Base-by-base conservation (phyloP, 768 basidiomycete species). In the Calocybe indica region DNA sequence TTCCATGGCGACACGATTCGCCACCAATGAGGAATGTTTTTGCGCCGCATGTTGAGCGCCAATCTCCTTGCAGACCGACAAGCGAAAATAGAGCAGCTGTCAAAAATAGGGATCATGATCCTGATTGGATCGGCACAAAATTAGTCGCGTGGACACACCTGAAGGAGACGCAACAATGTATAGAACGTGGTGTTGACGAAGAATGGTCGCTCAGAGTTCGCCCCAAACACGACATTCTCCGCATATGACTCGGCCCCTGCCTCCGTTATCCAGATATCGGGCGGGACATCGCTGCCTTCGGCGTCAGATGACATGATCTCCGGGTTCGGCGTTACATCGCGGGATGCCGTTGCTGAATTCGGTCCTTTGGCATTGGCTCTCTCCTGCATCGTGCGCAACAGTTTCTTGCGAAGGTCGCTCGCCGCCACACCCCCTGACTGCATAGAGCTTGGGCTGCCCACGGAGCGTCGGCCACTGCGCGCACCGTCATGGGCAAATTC, bases 141-240 rank as follows among this genome's bases (percentile, higher is more conserved):
- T 10, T 43, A 12, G 12, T 11, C 10, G 28, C 1, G 9, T 5
- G 5, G 13, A 37, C 11, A n/a, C 58, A 81, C 95, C 84, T 99
- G 92, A 43, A 98, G 62, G 45, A 95, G 70, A 43, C 96, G 84
- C 54, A 98, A 62, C 44, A 97, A 63, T 6, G 88, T 88, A 68
- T 98, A 99, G 62, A 92, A 90, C 14, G 91, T 87, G 40, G 90
- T 92, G 67, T 97, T 96, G 49, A 80, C 80, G 66, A 95, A 98
- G 66, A 97, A 90, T 7, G 85, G 78, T 40, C 74, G 70, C 46
- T 67, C 73, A 43, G 55, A 46, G 48, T 70, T 69, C n/a, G 63
- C 43, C 32, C 43, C 53, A 33, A 48, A 49, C 10, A 57, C 51
- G 51, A 59, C 43, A 48, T 51, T 51, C 33, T 66, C 61, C 28